Percentiles rank a stretch among this genome's conserved stretches.
phyloP scores from a whole-genome alignment of 805 yeast species.

The Maudiozyma serrabonitensis region DNA sequence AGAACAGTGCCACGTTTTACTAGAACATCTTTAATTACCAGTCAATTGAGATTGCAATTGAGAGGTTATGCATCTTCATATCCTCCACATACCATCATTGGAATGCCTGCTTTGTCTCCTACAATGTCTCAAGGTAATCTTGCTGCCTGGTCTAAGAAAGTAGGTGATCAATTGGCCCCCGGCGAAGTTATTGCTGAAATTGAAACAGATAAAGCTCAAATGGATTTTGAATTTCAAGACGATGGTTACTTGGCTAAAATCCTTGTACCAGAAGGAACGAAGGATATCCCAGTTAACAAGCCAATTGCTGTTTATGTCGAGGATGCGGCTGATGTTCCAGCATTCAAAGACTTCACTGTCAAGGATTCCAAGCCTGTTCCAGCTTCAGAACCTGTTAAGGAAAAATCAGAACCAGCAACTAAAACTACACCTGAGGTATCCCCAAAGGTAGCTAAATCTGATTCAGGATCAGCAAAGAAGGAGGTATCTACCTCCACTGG shows the following conservation, averaged over 20 bases:
- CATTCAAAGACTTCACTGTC: slow-evolving; percentile 78
- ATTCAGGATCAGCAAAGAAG: no score
- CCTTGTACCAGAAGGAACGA: slow-evolving; percentile 71
- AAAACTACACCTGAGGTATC: neutral
- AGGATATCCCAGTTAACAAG: slow-evolving; percentile 86
- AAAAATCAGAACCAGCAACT: slow-evolving; percentile 43
- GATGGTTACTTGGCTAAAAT: slow-evolving; percentile 89
- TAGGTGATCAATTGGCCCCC: slow-evolving; percentile 79
- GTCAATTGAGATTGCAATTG: slow-evolving; percentile 16
- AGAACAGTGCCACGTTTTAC: slow-evolving; percentile 22
- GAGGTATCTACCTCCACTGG: no score
- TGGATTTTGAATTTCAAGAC: slow-evolving; percentile 98
- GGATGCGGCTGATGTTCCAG: slow-evolving; percentile 71
- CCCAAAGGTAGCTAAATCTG: neutral
- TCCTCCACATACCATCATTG: slow-evolving; percentile 80
- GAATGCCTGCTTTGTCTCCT: slow-evolving; percentile 99
- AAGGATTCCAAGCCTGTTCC: slow-evolving; percentile 50
- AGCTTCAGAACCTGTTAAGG: slow-evolving; percentile 14
- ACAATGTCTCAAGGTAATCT: slow-evolving; percentile 96
- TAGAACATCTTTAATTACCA: slow-evolving; percentile 9
- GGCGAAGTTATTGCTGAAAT: slow-evolving; percentile 96
- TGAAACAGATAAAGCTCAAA: slow-evolving; percentile 95
- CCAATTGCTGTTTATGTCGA: slow-evolving; percentile 97
- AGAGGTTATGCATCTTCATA: slow-evolving; percentile 40
- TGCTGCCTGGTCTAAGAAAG: slow-evolving; percentile 80